Base-by-base conservation (phyloP, 2,329 filamentous ascomycete species). In the Cercospora zeina region DNA sequence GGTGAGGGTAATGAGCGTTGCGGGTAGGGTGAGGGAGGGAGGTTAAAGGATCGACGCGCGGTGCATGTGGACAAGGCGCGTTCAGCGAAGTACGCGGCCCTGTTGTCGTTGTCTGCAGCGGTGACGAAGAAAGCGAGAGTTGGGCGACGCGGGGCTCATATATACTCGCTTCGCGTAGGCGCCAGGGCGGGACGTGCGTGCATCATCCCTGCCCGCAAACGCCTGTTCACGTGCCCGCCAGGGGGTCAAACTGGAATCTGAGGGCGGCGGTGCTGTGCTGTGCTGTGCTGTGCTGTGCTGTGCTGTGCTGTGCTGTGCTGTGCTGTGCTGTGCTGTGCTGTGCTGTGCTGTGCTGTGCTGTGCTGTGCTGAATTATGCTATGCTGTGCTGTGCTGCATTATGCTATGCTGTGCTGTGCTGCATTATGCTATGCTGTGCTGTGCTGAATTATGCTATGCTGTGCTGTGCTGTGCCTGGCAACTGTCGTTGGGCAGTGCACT, bases 11-110 rank as follows among this genome's bases (percentile, higher is more conserved):
- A 79, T 64, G 78, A 79, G 76, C 73, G 78, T 75, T 76, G 55
- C 59, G 59, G 57, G 63, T 65, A 62, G 63, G 57, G 65, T 50
- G 56, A 30, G 21, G 39, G 54, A 39, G 56, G 59, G 54, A 5
- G 53, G 58, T 76, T 78, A 77, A 77, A 74, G 76, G 82, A 81
- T 82, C 71, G 72, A 70, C 80, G 80, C 80, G 79, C 78, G 75
- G 77, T 77, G 78, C 77, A 82, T 80, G 77, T 73, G 74, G 78
- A 81, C 78, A 83, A 84, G 79, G 76, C 77, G 77, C 77, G 61
- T 61, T 62, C 58, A 65, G 56, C 61, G 55, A 68, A 70, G 68
- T 67, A 65, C 61, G 65, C 61, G 68, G 54, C 59, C 66, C 61
- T 66, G 65, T 19, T 69, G 64, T 51, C 59, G 58, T 72, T 71